phyloP scores from a whole-genome alignment of 305 asterid species.

The Fraxinus nigra region DNA sequence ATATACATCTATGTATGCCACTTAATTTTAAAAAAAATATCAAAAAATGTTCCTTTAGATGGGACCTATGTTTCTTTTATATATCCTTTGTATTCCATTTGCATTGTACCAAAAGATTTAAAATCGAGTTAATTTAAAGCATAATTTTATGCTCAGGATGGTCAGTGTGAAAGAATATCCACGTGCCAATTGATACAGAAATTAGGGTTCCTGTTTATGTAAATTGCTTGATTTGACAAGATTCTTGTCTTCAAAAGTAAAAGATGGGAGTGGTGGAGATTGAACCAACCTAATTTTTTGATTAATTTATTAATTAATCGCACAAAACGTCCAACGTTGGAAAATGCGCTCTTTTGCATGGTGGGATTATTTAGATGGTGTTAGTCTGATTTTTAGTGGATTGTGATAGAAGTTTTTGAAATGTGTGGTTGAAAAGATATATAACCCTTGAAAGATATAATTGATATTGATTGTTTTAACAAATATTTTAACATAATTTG shows the following conservation, averaged over 20 bases:
- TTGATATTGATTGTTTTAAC: no score
- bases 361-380: not conserved
- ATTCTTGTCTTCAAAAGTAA: slow-evolving; percentile 54
- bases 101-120: slow-evolving; percentile 10
- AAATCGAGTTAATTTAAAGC: not conserved
- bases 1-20: slow-evolving; percentile 21
- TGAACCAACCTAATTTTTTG: slow-evolving; percentile 27
- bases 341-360: not conserved
- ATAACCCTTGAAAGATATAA: no score
- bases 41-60: slow-evolving; percentile 12
- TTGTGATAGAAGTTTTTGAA: no score
- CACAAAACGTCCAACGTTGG: not conserved
- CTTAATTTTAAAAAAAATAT: slow-evolving; percentile 25
- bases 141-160: slow-evolving; percentile 26
- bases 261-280: slow-evolving; percentile 24
- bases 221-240: slow-evolving; percentile 56
- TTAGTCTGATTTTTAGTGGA: no score
- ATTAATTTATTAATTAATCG: not conserved
- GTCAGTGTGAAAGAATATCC: slow-evolving; percentile 21
- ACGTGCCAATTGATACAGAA: slow-evolving; percentile 42
- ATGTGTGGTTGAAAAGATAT: no score
- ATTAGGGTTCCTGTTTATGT: slow-evolving; percentile 21
- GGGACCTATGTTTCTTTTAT: slow-evolving; percentile 20
- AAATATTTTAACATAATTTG: no score
- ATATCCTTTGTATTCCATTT: slow-evolving; percentile 16